These are phyloP conservation scores for Naganishia friedmannii DNA, from an alignment of 768 basidiomycete species.

Conservation along the genomic window DNA sequence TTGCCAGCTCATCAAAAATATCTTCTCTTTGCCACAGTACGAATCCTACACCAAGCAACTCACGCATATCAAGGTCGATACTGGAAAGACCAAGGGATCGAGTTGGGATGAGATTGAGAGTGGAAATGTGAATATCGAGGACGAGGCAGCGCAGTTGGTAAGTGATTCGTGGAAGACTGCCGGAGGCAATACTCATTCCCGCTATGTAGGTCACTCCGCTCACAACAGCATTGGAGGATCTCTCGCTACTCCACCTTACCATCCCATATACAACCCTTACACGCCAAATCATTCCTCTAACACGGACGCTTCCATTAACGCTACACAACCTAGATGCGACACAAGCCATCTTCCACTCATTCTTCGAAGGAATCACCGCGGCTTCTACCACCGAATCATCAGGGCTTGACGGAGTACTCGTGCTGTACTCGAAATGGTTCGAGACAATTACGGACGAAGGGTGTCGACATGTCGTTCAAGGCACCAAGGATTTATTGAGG, in stretches of 20 bases:
- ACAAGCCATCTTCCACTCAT: constrained; percentile 37
- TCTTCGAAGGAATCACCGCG: constrained; percentile 37
- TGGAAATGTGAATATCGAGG: constrained; percentile 30
- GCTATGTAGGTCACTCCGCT: constrained; percentile 43
- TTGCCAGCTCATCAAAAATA: background rate
- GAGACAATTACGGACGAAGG: constrained; percentile 48
- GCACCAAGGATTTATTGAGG: constrained; percentile 26
- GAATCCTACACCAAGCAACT: constrained; percentile 44
- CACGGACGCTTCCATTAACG: constrained; percentile 47
- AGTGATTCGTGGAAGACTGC: constrained; percentile 9
- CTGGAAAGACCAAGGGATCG: constrained; percentile 40
- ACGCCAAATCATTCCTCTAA: constrained; percentile 41
- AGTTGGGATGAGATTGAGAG: constrained; percentile 42
- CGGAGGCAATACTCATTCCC: background rate
- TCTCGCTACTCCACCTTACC: constrained; percentile 49
- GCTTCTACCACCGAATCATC: constrained; percentile 39
- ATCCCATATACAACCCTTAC: constrained; percentile 46
- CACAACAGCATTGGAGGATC: constrained; percentile 45
- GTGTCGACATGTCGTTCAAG: constrained; percentile 34
- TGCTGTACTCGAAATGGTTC: constrained; percentile 46
- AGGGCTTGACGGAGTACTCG: constrained; percentile 46
- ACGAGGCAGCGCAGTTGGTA: constrained; percentile 42
- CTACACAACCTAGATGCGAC: constrained; percentile 45
- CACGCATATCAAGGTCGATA: constrained; percentile 45
- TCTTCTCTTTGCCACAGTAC: background rate